Evolutionary conservation across 78 protist genomes (phyloP).

Genomic region (Protostelium mycophagum): DNA sequence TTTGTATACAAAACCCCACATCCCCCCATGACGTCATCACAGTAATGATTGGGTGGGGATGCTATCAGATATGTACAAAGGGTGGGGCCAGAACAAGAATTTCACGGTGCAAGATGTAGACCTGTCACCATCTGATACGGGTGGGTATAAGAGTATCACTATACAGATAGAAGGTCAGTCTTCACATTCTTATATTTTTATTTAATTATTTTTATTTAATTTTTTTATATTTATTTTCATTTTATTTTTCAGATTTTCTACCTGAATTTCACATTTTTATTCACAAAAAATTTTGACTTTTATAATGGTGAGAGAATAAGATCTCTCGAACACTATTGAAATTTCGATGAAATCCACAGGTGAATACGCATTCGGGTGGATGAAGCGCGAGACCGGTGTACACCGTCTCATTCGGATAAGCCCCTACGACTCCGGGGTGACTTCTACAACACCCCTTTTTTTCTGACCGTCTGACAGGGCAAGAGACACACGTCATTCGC

Average conservation of each 20-base stretch:
- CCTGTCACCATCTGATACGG: slow-evolving; percentile 9
- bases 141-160: slow-evolving; percentile 17
- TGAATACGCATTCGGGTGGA: slow-evolving; percentile 42
- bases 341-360: background rate
- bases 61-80: slow-evolving; percentile 20
- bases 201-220: no score
- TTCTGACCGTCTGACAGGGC: slow-evolving; percentile 1
- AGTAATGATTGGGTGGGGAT: slow-evolving; percentile 54
- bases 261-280: no score
- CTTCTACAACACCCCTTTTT: slow-evolving; percentile 27
- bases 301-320: no score
- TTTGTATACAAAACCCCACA: background rate
- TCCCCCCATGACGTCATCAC: background rate
- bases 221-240: no score
- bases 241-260: no score
- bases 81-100: slow-evolving; percentile 16
- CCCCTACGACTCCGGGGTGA: slow-evolving; percentile 77
- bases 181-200: background rate
- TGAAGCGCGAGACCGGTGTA: slow-evolving; percentile 76
- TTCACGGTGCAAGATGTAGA: background rate
- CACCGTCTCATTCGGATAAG: slow-evolving; percentile 92
- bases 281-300: no score
- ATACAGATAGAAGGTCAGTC: slow-evolving; percentile 13
- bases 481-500: slow-evolving; percentile 56
- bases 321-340: no score